Evolutionary conservation across 345 rosid genomes (phyloP).

Genomic region (Microthlaspi erraticum): DNA sequence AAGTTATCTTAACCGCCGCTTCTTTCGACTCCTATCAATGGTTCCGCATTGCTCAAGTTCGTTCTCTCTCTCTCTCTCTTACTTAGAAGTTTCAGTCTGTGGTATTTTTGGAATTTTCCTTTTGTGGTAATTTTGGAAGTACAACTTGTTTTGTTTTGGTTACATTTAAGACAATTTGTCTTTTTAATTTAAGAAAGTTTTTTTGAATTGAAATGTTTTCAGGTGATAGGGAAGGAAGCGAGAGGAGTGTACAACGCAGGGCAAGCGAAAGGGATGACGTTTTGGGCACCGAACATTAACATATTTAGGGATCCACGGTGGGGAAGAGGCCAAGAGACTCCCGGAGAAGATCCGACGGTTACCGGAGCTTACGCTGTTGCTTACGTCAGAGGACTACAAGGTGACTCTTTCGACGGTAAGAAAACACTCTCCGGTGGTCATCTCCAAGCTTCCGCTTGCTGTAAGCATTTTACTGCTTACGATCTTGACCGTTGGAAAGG

Average conservation of each 20-base stretch:
- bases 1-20: slow-evolving; percentile 81
- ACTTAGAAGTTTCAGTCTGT: neutral
- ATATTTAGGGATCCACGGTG: slow-evolving; percentile 91
- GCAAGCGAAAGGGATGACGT: slow-evolving; percentile 71
- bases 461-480: slow-evolving; percentile 93
- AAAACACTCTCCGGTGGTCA: slow-evolving; percentile 43
- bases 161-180: neutral
- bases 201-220: neutral
- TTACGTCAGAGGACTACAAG: slow-evolving; percentile 82
- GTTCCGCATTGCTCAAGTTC: slow-evolving; percentile 87
- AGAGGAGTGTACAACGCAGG: slow-evolving; percentile 72
- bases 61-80: slow-evolving; percentile 8
- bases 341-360: slow-evolving; percentile 81
- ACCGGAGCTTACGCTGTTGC: slow-evolving; percentile 70
- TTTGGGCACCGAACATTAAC: slow-evolving; percentile 86
- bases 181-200: neutral
- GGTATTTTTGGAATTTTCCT: neutral
- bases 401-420: slow-evolving; percentile 55
- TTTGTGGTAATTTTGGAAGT: neutral
- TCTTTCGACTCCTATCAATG: slow-evolving; percentile 72
- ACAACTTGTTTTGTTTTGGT: neutral
- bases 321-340: slow-evolving; percentile 95
- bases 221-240: slow-evolving; percentile 72
- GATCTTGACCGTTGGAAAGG: slow-evolving; percentile 92
- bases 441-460: slow-evolving; percentile 79